Conservation (phyloP, 2,329 filamentous ascomycete genomes). For the Diaporthe citrichinensis region DNA sequence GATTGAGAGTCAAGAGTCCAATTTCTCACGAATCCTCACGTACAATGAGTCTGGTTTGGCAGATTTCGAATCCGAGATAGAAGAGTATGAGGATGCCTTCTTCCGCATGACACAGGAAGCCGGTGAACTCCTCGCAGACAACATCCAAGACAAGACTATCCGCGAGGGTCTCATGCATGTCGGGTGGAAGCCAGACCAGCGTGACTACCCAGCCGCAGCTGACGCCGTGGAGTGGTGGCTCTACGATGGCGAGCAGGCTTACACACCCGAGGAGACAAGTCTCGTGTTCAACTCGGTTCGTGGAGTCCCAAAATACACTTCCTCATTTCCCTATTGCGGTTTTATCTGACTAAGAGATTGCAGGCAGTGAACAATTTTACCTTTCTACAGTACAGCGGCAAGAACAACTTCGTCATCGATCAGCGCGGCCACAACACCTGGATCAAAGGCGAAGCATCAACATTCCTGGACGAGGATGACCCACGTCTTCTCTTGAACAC, state of each 20-base stretch:
- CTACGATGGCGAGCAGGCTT: constrained; percentile 3
- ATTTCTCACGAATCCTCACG: constrained; percentile 6
- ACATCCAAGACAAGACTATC: not conserved
- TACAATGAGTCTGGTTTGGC: not conserved
- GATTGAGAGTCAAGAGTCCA: not conserved
- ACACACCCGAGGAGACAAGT: constrained; percentile 12
- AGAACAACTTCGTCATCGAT: constrained; percentile 17
- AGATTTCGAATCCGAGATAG: constrained; percentile 1
- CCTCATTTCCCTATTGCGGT: too few species aligned
- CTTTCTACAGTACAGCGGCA: not conserved
- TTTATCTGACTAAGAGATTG: not conserved
- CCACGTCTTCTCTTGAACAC: not conserved
- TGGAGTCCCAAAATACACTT: not conserved
- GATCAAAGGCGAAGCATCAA: constrained; percentile 6
- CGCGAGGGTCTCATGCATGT: not conserved
- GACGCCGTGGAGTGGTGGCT: constrained; percentile 15
- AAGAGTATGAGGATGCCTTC: not conserved
- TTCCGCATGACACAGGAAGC: not conserved
- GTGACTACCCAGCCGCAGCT: not conserved
- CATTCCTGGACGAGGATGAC: not conserved
- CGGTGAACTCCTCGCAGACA: not conserved
- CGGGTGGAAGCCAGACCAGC: not conserved
- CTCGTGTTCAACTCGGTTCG: constrained; percentile 13
- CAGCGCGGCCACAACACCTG: constrained; percentile 12
- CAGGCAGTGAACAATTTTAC: constrained; percentile 11